Evolutionary conservation across 2,329 filamentous ascomycete species (phyloP).

Genomic region (Stemphylium lycopersici): DNA sequence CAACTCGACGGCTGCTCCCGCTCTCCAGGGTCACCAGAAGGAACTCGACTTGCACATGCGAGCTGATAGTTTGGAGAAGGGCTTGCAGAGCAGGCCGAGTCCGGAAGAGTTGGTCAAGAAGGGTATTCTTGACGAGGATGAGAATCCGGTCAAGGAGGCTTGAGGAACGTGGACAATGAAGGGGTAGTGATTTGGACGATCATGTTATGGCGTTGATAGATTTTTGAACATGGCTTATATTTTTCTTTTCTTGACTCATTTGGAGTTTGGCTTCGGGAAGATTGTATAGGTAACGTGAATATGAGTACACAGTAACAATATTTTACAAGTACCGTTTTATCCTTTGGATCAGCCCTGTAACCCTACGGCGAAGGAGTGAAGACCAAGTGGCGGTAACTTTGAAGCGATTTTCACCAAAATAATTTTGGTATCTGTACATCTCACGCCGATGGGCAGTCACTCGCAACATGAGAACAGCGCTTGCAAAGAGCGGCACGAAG

Average conservation of each 20-base stretch:
- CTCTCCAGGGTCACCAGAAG: constrained; percentile 78
- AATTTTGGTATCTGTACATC: too few relatives aligned
- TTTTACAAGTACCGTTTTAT: not conserved
- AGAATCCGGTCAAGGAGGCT: constrained; percentile 41
- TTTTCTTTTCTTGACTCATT: not conserved
- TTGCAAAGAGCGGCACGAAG: constrained; percentile 23
- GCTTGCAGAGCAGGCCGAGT: constrained; percentile 76
- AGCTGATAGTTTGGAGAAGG: constrained; percentile 84
- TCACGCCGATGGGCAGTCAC: too few relatives aligned
- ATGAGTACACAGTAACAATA: constrained; percentile 3
- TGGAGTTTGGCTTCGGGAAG: not conserved
- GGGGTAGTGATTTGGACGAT: not conserved
- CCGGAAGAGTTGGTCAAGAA: constrained; percentile 78
- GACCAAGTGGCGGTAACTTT: not conserved
- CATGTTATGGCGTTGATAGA: constrained; percentile 3
- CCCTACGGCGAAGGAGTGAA: not conserved
- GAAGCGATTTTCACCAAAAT: too few relatives aligned
- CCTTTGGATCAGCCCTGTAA: not conserved
- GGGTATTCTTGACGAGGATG: constrained; percentile 69
- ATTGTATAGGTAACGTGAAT: constrained; percentile 8
- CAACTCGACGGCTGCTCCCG: constrained; percentile 75
- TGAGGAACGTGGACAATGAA: constrained; percentile 4
- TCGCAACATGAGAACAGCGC: too few relatives aligned
- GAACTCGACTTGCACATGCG: constrained; percentile 90
- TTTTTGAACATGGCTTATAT: not conserved